Evolutionary conservation across 148 eudicot genomes (phyloP).

Genomic region (Polygonum aviculare): DNA sequence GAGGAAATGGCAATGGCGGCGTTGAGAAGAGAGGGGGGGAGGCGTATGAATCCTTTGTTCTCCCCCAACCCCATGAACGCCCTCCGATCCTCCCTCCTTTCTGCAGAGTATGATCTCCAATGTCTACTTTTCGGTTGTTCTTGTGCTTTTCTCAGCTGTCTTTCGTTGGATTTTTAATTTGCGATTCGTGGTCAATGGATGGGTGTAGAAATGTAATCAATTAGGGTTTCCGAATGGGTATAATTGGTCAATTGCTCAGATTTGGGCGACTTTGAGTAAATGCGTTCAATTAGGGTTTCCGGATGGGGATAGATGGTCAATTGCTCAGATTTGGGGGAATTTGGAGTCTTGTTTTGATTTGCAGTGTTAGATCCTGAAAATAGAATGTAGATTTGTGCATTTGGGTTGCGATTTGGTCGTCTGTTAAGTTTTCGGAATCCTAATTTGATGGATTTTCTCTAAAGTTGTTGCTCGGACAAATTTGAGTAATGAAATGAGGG

Average conservation of each 20-base stretch:
- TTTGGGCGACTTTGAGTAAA: not conserved
- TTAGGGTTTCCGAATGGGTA: not conserved
- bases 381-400: not conserved
- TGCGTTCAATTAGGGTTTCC: not conserved
- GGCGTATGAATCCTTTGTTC: slow-evolving; percentile 31
- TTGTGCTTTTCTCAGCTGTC: not conserved
- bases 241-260: not conserved
- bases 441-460: not conserved
- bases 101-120: slow-evolving; percentile 15
- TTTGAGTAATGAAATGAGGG: not conserved
- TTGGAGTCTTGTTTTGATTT: not conserved
- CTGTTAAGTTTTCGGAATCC: not conserved
- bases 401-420: not conserved
- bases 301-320: not conserved
- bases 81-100: slow-evolving; percentile 32
- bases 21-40: slow-evolving; percentile 40
- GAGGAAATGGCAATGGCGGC: slow-evolving; percentile 49
- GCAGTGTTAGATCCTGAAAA: not conserved
- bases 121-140: not conserved
- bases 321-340: not conserved
- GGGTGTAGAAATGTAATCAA: not conserved
- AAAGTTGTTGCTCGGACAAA: not conserved
- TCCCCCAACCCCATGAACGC: slow-evolving; percentile 23
- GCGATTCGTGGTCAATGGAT: not conserved
- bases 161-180: not conserved